Percentiles rank a stretch among this genome's conserved stretches.
phyloP scores from a whole-genome alignment of 2,329 filamentous ascomycete genomes.

The Talaromyces verruculosus region DNA sequence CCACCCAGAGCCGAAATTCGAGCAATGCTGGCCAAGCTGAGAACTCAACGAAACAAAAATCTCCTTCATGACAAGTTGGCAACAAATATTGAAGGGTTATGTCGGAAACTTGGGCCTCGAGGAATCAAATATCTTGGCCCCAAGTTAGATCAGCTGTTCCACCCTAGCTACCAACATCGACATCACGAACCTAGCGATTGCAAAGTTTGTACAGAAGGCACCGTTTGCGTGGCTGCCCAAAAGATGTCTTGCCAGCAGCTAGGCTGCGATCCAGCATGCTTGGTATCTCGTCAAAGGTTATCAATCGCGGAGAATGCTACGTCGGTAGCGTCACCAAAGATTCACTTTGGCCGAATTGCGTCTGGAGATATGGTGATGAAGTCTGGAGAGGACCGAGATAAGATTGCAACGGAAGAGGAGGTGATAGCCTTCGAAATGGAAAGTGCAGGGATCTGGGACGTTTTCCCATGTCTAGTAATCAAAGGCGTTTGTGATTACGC shows the following conservation, averaged over 20 bases:
- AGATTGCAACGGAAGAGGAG: conserved; percentile 25
- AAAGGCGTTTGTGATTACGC: conserved; percentile 45
- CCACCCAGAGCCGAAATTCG: not conserved
- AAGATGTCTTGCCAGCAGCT: conserved; percentile 30
- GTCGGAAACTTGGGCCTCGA: not conserved
- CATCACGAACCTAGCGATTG: not conserved
- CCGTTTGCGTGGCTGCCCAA: not conserved
- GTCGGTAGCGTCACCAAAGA: conserved; percentile 4
- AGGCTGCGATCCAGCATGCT: not conserved
- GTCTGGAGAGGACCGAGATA: conserved; percentile 33
- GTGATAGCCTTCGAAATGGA: conserved; percentile 41
- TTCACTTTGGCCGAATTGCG: conserved; percentile 39
- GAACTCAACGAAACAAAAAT: not conserved
- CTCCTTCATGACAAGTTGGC: not conserved
- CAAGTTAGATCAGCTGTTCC: not conserved
- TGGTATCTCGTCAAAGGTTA: not conserved
- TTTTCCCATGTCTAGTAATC: conserved; percentile 32
- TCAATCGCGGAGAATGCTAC: not conserved
- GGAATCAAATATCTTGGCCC: not conserved
- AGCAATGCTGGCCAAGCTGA: not conserved
- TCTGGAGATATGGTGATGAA: conserved; percentile 41
- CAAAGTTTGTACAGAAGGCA: not conserved
- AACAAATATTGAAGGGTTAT: not conserved
- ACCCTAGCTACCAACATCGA: not conserved
- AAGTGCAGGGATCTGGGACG: conserved; percentile 38